Base-by-base conservation (phyloP, 805 yeast genomes). In the Geotrichum ghanense region DNA sequence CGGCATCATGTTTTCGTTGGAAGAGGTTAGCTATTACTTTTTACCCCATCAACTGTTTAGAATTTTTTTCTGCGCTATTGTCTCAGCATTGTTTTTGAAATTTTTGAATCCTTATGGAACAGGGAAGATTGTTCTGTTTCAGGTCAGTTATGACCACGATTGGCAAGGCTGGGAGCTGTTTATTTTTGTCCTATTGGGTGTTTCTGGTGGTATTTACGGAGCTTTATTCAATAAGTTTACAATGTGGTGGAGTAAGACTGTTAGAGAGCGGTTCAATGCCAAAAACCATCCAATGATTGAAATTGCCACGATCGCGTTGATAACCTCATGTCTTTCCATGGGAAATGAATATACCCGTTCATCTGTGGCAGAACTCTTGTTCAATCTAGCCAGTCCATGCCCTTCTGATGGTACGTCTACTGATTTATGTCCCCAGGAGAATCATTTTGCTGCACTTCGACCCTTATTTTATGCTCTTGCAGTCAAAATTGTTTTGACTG, bases 61-160 rank as follows among this genome's bases (percentile, higher is more conserved):
- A 41, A 67, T 74, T 16, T 76, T 76, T 56, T 70, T 75, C 50
- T 75, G 80, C 58, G 78, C 81, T 12, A 73, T 76, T 47, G 65
- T 67, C 20, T 72, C 79, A 4, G 73, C 76, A 2, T 59, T 76
- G 22, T 74, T 74, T 51, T 58, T 76, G 44, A 73, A 74, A 51
- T 68, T 76, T 40, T 58, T 76, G 51, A 69, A 76, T 56, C 81
- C 81, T 4, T 76, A 76, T 53, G 78, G 78, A 2, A 76, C 81
- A 1, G 80, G 79, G 1, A 74, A 75, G 45, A 72, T 77, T 6
- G 81, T 76, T 3, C 56, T 75, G 16, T 76, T 76, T 53, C 78
- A 74, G 53, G 71, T 76, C 41, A 57, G 60, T 14, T 76, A 75
- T 54, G 54, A 61, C 1, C 69, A 74, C 3, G 79, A 74, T 53